phyloP scores from a whole-genome alignment of 2,329 filamentous ascomycete genomes.

The Aspergillus flavus region DNA sequence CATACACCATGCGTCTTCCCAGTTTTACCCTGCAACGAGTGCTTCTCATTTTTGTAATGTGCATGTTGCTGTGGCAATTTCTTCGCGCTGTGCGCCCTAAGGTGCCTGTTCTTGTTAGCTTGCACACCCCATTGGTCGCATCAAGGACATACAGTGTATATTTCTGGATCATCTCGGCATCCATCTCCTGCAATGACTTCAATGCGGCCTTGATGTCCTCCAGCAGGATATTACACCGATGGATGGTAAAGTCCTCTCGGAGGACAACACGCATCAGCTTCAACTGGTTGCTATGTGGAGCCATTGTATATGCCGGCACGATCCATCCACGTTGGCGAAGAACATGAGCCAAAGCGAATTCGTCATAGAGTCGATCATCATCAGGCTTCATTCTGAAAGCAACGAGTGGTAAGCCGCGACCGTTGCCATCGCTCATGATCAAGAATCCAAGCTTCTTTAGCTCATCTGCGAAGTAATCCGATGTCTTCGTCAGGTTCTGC shows the following conservation, averaged over 20 bases:
- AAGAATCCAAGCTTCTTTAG: slow-evolving; percentile 76
- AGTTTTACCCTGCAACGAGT: slow-evolving; percentile 82
- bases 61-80: slow-evolving; percentile 26
- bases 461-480: slow-evolving; percentile 76
- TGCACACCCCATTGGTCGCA: background rate
- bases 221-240: slow-evolving; percentile 76
- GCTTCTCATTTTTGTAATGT: slow-evolving; percentile 69
- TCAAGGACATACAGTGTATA: slow-evolving; percentile 60
- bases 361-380: slow-evolving; percentile 63
- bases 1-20: slow-evolving; percentile 88
- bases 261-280: slow-evolving; percentile 93
- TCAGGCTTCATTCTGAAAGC: slow-evolving; percentile 74
- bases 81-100: slow-evolving; percentile 11
- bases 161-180: slow-evolving; percentile 67
- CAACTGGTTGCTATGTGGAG: slow-evolving; percentile 75
- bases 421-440: slow-evolving; percentile 79
- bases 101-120: slow-evolving; percentile 6
- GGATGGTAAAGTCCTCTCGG: slow-evolving; percentile 83
- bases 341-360: slow-evolving; percentile 78
- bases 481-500: slow-evolving; percentile 80
- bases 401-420: slow-evolving; percentile 80
- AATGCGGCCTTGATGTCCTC: slow-evolving; percentile 75
- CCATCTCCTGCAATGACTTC: slow-evolving; percentile 70
- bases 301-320: slow-evolving; percentile 95
- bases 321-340: slow-evolving; percentile 86